Evolutionary conservation across 345 rosid species (phyloP).

Genomic region (Brassica juncea): DNA sequence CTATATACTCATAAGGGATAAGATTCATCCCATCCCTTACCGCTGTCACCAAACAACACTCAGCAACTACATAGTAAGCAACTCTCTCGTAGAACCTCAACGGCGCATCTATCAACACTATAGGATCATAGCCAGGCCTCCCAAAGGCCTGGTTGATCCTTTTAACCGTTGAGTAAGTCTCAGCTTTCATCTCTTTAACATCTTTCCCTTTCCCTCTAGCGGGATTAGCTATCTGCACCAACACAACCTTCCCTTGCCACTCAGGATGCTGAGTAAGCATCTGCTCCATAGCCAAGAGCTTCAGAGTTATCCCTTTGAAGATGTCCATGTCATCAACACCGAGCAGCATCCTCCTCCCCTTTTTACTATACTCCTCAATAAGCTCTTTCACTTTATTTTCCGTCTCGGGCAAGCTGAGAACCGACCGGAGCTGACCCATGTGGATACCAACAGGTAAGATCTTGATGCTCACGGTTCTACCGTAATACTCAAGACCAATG

Average conservation of each 20-base stretch:
- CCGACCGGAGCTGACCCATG: constrained; percentile 82
- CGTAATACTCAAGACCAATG: constrained; percentile 78
- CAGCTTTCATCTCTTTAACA: constrained; percentile 81
- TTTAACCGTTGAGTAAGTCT: constrained; percentile 69
- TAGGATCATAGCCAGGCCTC: constrained; percentile 69
- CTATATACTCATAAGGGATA: constrained; percentile 82
- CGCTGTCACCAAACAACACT: constrained; percentile 14
- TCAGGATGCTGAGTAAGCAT: constrained; percentile 71
- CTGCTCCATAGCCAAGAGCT: constrained; percentile 89
- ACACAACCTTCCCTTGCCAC: constrained; percentile 74
- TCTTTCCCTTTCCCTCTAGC: constrained; percentile 81
- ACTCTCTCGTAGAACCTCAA: constrained; percentile 76
- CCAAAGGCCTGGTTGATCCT: constrained; percentile 74
- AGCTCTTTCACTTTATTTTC: constrained; percentile 71
- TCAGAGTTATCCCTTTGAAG: constrained; percentile 80
- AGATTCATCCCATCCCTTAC: constrained; percentile 55
- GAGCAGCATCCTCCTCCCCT: constrained; percentile 67
- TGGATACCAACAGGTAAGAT: constrained; percentile 85
- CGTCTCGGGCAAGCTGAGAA: constrained; percentile 66
- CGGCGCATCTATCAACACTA: constrained; percentile 71
- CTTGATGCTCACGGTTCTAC: constrained; percentile 86
- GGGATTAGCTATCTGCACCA: constrained; percentile 88
- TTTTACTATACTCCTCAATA: constrained; percentile 48
- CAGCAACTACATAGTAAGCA: constrained; percentile 83
- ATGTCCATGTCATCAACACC: constrained; percentile 96